phyloP scores from a whole-genome alignment of 1,139 yeast species.

The Yamadazyma songkhlaensis region DNA sequence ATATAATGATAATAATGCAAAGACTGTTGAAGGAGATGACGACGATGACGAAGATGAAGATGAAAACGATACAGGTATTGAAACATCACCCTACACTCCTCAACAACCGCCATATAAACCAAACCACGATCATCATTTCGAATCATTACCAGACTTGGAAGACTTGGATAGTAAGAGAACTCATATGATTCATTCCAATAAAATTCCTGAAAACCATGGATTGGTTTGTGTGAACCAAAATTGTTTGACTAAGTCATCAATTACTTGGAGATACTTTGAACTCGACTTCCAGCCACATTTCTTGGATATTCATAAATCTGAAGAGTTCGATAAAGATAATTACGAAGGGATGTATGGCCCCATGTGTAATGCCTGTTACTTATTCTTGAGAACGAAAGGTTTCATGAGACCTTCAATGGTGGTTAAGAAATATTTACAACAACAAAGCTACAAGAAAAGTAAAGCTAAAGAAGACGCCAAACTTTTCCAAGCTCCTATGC shows the following conservation, averaged over 20 bases:
- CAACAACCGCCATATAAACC: slow-evolving; percentile 36
- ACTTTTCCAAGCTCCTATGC: slow-evolving; percentile 5
- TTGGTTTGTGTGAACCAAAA: slow-evolving; percentile 43
- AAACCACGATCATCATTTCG: slow-evolving; percentile 19
- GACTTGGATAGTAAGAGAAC: slow-evolving; percentile 46
- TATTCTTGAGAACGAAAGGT: slow-evolving; percentile 48
- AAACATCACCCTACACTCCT: slow-evolving; percentile 42
- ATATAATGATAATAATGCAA: slow-evolving; percentile 22
- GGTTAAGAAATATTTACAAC: slow-evolving; percentile 47
- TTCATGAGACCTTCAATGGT: slow-evolving; percentile 51
- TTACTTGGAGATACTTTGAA: slow-evolving; percentile 49
- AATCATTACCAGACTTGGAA: slow-evolving; percentile 43
- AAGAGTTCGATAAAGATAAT: slow-evolving; percentile 38
- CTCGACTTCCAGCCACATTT: slow-evolving; percentile 40
- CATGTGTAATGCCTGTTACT: slow-evolving; percentile 49
- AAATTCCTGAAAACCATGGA: slow-evolving; percentile 41
- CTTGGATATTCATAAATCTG: slow-evolving; percentile 37
- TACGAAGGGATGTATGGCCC: slow-evolving; percentile 54
- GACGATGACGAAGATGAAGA: slow-evolving; percentile 18
- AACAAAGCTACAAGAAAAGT: slow-evolving; percentile 40
- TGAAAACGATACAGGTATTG: slow-evolving; percentile 16
- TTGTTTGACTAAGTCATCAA: slow-evolving; percentile 40
- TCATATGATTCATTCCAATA: slow-evolving; percentile 39
- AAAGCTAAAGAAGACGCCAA: slow-evolving; percentile 12
- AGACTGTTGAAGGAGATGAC: slow-evolving; percentile 15